Percentiles rank a stretch among this genome's conserved stretches.
These are phyloP conservation scores for Boletellus emodensis DNA, from an alignment of 768 basidiomycete species.

Conservation along the genomic window DNA sequence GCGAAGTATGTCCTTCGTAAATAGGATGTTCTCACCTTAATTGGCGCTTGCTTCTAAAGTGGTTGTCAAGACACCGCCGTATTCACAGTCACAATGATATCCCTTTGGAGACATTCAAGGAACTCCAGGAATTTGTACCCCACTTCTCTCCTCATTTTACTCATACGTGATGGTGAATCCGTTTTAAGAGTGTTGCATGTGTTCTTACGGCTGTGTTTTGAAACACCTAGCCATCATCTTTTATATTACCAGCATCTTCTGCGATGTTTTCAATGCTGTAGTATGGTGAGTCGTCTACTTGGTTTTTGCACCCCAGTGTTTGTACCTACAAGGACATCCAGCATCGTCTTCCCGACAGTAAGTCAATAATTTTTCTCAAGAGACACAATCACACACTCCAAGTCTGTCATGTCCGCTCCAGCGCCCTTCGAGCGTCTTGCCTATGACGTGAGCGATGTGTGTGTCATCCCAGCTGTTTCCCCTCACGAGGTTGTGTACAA, in stretches of 20 bases:
- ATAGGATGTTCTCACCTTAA: too few species aligned
- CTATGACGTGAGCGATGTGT: background rate
- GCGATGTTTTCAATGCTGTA: background rate
- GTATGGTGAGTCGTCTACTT: conserved; percentile 4
- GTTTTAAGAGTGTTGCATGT: background rate
- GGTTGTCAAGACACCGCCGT: conserved; percentile 5
- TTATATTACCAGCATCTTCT: conserved; percentile 1
- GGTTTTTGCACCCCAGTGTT: background rate
- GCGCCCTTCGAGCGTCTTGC: background rate
- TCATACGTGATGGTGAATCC: conserved; percentile 12
- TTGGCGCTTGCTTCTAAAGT: background rate
- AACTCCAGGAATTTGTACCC: conserved; percentile 4
- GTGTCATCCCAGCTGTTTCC: background rate
- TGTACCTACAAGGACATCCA: background rate
- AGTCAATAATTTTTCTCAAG: background rate
- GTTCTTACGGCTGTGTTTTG: background rate
- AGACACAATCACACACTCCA: background rate
- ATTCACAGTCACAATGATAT: conserved; percentile 3
- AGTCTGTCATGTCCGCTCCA: background rate
- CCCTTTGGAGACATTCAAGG: conserved; percentile 6
- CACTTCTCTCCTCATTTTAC: conserved; percentile 2
- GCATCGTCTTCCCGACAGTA: background rate
- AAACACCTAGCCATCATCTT: conserved; percentile 5
- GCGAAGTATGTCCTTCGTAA: conserved; percentile 2
- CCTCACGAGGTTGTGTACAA: too few species aligned